A percentile compares a stretch with the other conserved stretches of the same genome.
Evolutionary conservation across 1,284 basidiomycete species (phyloP).

Genomic region (Abortiporus biennis): DNA sequence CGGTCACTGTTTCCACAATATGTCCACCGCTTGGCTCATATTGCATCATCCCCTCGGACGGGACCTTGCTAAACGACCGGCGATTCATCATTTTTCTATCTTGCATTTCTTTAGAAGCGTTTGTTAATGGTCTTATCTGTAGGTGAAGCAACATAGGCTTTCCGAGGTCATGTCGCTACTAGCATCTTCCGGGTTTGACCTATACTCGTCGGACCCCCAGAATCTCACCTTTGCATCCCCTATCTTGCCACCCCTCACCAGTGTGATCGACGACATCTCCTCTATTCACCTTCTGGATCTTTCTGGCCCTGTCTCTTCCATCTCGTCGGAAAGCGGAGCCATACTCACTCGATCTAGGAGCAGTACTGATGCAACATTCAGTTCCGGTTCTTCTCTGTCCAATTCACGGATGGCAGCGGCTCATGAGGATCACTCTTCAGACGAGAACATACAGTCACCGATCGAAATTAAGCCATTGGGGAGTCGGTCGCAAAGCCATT

Average conservation of each 20-base stretch:
- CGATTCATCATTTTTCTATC: neutral
- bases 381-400: slow-evolving; percentile 11
- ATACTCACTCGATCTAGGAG: slow-evolving; percentile 40
- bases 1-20: neutral
- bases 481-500: slow-evolving; percentile 20
- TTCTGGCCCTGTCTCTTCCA: slow-evolving; percentile 5
- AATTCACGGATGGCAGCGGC: slow-evolving; percentile 9
- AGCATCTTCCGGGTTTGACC: slow-evolving; percentile 54
- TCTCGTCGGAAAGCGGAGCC: slow-evolving; percentile 31
- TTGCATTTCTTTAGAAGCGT: slow-evolving; percentile 6
- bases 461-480: slow-evolving; percentile 4
- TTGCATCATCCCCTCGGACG: too few relatives aligned
- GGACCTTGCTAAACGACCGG: neutral
- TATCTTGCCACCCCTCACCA: slow-evolving; percentile 32
- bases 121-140: too few relatives aligned
- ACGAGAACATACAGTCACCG: slow-evolving; percentile 1
- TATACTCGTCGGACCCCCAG: slow-evolving; percentile 54
- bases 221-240: slow-evolving; percentile 29
- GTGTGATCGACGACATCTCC: slow-evolving; percentile 28
- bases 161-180: slow-evolving; percentile 58
- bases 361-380: slow-evolving; percentile 27
- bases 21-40: neutral
- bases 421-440: slow-evolving; percentile 5
- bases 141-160: slow-evolving; percentile 65
- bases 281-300: slow-evolving; percentile 29